Base-by-base conservation (phyloP, 164 flowering plant species). In the Litsea cubeba region DNA sequence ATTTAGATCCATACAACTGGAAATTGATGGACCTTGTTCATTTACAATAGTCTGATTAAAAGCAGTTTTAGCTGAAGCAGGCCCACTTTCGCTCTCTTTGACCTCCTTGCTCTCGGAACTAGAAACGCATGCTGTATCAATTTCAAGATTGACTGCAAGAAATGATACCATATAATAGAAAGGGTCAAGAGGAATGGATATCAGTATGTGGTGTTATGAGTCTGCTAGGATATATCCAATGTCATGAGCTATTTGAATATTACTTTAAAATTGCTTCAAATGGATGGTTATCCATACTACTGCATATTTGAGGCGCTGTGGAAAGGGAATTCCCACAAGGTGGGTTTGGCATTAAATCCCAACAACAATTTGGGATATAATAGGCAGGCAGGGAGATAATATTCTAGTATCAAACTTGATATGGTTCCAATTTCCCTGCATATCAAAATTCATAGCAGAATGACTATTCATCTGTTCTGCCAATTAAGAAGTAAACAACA, bases 1-100 rank as follows among this genome's bases (percentile, higher is more conserved):
- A 70, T 87, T 86, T 66, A 89, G 87, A 64, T 90, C 96, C 84
- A 90, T 71, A 32, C 71, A 68, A 65, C 62, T 80, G 30, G 88
- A 49, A 63, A 63, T 68, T 70, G 74, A 82, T 14, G 7, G 60
- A 71, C 77, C 71, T 50, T 74, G 54, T 10, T 83, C 88, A 71
- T 70, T 80, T 5, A 54, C n/a, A 69, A 68, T 30, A 65, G 30
- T 62, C 66, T 76, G 72, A 20, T 12, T 54, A 54, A 54, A 54
- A 49, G 77, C 83, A 49, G 58, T 72, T 40, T 64, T 65, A 14
- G 28, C 35, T 25, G 58, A 40, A 12, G 58, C 68, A 54, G 76
- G 65, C 20, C 28, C 79, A 76, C 32, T 74, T 73, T 65, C 83
- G 11, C 65, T 63, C 32, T 81, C 76, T 40, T 54, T 40, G 57